Base-by-base conservation (phyloP, 1,284 basidiomycete genomes). In the Rhodotorula mucilaginosa region DNA sequence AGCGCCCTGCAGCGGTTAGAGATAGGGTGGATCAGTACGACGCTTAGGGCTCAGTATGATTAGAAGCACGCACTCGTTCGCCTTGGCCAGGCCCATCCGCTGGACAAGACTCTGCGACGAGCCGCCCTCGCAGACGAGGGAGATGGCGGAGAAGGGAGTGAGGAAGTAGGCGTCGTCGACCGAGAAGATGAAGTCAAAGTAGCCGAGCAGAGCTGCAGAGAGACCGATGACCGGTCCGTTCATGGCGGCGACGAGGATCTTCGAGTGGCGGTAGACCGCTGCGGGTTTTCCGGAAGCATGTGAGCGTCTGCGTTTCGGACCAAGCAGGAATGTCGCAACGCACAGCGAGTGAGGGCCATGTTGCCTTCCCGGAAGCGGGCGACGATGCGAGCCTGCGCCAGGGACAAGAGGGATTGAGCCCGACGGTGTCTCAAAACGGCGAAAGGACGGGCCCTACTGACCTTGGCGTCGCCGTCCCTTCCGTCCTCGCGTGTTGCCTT, bases 201-300 rank as follows among this genome's bases (percentile, higher is more conserved):
- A 64, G 31, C 64, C 67, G 47, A 72, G 61, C 12, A 69, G 65
- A 7, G 61, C 65, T 51, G 73, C 73, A 21, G 58, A 66, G 6
- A 73, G 52, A 2, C 74, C 74, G 26, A 76, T 72, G 3, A 73
- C 74, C 3, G 74, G 74, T 2, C 74, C 74, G 59, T 76, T 76
- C 26, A 76, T 21, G 0, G 61, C 72, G 0, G 74, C 74, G 19
- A 76, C 68, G 46, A 75, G 66, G 13, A 75, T 48, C 58, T 76
- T 74, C n/a, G 64, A 65, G 67, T 76, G 74, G 18, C 49, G 57
- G 58, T 74, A 69, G 47, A 73, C 66, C 21, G 71, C 47, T 65
- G 64, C 6, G 31, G 12, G 26, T 13, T 10, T 0, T 44, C 39
- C 12, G 39, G 12, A 44, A 34, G 23, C 7, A 19, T 19, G 54